Percentiles rank a stretch among this genome's conserved stretches.
These are phyloP conservation scores for Graphilbum sp. DNA, from an alignment of 2,329 filamentous ascomycete species.

Conservation along the genomic window DNA sequence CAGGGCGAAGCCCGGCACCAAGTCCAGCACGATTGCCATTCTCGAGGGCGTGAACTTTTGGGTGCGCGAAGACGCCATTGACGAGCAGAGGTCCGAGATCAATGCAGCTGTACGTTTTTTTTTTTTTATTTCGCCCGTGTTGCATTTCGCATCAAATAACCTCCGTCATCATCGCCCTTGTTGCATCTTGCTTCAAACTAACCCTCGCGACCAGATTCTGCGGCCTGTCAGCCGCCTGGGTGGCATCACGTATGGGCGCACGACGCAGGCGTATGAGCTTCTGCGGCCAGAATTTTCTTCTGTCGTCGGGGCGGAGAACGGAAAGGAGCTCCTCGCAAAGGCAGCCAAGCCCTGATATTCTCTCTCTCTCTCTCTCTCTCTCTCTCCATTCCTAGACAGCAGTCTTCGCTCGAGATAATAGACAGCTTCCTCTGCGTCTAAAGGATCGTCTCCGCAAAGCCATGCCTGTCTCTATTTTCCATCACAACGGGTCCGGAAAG, in stretches of 20 bases:
- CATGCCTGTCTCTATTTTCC: no score
- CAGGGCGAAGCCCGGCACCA: constrained; percentile 51
- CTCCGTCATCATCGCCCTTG: neutral
- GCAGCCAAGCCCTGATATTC: constrained; percentile 1
- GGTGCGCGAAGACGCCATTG: constrained; percentile 76
- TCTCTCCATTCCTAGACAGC: no score
- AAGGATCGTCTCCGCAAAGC: no score
- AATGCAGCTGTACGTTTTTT: constrained; percentile 44
- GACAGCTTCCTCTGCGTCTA: no score
- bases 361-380: no score
- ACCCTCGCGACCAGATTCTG: constrained; percentile 34
- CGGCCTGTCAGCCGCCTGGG: constrained; percentile 64
- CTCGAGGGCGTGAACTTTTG: constrained; percentile 79
- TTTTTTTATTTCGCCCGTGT: neutral
- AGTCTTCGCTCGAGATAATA: no score
- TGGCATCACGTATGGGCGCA: constrained; percentile 69
- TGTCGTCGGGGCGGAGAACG: constrained; percentile 22
- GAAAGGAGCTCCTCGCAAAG: constrained; percentile 7
- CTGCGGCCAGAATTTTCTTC: constrained; percentile 39
- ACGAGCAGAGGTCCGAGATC: constrained; percentile 57
- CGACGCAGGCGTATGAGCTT: constrained; percentile 56
- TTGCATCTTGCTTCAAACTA: no score
- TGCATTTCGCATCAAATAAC: no score
- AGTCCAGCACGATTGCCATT: constrained; percentile 56
- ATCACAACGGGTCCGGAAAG: no score